A percentile compares a stretch with the other conserved stretches of the same genome.
phyloP scores from a whole-genome alignment of 768 basidiomycete species.

The Psilocybe azurescens region DNA sequence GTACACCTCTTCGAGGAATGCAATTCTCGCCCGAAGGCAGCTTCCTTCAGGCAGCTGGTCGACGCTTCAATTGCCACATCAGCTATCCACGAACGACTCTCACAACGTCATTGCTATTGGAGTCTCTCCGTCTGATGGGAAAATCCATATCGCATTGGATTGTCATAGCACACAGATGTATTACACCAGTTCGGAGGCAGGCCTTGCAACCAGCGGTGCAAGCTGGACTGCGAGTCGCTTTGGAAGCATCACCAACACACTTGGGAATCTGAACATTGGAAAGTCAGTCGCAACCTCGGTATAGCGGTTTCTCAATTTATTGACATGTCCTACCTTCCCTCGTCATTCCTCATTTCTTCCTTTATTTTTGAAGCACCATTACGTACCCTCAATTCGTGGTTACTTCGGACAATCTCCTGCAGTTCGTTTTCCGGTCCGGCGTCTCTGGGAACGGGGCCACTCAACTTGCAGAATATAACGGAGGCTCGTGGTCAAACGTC shows the following conservation, averaged over 20 bases:
- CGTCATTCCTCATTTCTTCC: not conserved
- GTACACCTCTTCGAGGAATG: conserved; percentile 48
- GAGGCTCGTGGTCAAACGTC: conserved; percentile 46
- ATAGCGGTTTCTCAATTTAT: not conserved
- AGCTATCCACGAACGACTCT: conserved; percentile 44
- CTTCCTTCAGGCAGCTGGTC: conserved; percentile 47
- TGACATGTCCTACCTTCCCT: not conserved
- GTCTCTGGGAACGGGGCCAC: conserved; percentile 53
- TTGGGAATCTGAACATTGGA: conserved; percentile 47
- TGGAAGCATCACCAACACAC: conserved; percentile 42
- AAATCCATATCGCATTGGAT: conserved; percentile 52
- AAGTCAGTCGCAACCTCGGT: conserved; percentile 32
- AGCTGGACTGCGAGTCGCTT: conserved; percentile 50
- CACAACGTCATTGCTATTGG: conserved; percentile 52
- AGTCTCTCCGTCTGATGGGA: conserved; percentile 49
- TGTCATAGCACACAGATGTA: conserved; percentile 48
- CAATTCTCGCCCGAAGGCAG: conserved; percentile 44
- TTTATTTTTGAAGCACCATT: conserved; percentile 33
- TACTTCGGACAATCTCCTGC: conserved; percentile 49
- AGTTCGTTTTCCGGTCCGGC: conserved; percentile 53
- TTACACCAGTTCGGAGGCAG: conserved; percentile 48
- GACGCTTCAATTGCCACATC: conserved; percentile 47
- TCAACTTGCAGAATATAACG: conserved; percentile 50
- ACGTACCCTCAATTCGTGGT: conserved; percentile 56
- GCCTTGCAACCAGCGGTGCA: conserved; percentile 43